A percentile compares a stretch with the other conserved stretches of the same genome.
Conservation (phyloP, 257 asterid species). For the Gentiana dahurica region DNA sequence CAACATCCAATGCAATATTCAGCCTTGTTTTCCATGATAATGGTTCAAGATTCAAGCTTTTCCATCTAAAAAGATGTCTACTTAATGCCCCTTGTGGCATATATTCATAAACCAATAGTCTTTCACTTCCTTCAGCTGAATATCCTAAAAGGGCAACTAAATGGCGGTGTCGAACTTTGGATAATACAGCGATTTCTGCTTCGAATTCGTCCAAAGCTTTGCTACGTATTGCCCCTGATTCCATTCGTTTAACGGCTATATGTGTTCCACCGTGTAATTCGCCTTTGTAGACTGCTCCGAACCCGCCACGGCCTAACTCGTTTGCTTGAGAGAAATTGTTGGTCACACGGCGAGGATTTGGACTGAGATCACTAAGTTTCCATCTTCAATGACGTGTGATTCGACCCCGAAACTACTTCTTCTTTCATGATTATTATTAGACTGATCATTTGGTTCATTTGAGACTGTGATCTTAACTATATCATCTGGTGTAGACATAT, state of each 20-base stretch:
- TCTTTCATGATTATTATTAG: constrained; percentile 12
- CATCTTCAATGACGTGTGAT: constrained; percentile 25
- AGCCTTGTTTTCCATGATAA: no score
- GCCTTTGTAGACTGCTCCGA: constrained; percentile 73
- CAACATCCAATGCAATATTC: no score
- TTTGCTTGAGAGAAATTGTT: constrained; percentile 43
- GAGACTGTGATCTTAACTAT: constrained; percentile 28
- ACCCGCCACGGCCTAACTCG: constrained; percentile 80
- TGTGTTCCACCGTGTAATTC: constrained; percentile 39
- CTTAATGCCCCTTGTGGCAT: no score
- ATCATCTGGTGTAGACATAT: constrained; percentile 23
- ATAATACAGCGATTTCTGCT: constrained; percentile 69
- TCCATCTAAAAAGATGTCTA: no score
- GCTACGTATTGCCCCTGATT: constrained; percentile 28
- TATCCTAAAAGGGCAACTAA: constrained; percentile 66
- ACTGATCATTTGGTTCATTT: constrained; percentile 20
- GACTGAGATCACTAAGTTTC: constrained; percentile 33
- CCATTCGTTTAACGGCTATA: constrained; percentile 80
- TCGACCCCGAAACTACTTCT: constrained; percentile 21
- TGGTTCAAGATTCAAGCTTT: no score
- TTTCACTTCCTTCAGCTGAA: constrained; percentile 52
- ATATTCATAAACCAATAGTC: constrained; percentile 69
- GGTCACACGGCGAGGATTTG: constrained; percentile 46
- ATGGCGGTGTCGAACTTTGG: constrained; percentile 69
- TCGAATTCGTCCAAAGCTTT: constrained; percentile 60